Evolutionary conservation across 495 filamentous ascomycete species (phyloP), one percentile per base, ranked within the genome.

Genomic region (Podospora didyma): DNA sequence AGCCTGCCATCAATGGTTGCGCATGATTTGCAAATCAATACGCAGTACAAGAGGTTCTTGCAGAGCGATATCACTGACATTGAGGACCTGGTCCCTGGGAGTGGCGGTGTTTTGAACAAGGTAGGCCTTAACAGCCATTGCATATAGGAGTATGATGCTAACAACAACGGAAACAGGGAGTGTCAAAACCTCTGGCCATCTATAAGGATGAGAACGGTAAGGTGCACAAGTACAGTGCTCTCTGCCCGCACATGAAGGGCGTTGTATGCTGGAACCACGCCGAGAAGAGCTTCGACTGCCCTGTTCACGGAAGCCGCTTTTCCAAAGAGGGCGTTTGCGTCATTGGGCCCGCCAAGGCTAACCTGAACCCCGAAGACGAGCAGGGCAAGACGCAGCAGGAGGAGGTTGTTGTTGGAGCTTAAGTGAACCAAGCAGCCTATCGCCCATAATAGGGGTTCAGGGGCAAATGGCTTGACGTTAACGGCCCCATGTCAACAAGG

Each of bases 201-300:
- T 85, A 84, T 57, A 82, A 82, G 60, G 79, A 84, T 55, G 79
- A 79, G 6, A 63, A 73, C 2, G 82, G 81, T 9, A 70, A 77
- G 20, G 70, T 77, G 16, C 68, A 69, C 31, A 73, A 70, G 55
- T 78, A 77, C 60, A 79, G 73, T 24, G 82, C 81, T 0, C 39
- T 84, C 1, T 85, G 82, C 59, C 81, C 82, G 34, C 82, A 85
- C 64, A 50, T 84, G 61, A 68, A 78, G 49, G 82, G 79, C 1
- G 74, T 85, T 0, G 69, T 85, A 0, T 77, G 74, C 51, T 84
- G 82, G 82, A 85, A 85, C 51, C 46, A 57, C 1, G 66, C 67
- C 0, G 82, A 84, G 68, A 81, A 79, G 70, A 76, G 75, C 51
- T 83, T 80, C 71, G 81, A 83, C 57, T 77, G 74, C 49, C 73